Evolutionary conservation across 1,284 basidiomycete species (phyloP), one percentile per base, ranked within the genome.

Genomic region (Amylostereum areolatum): DNA sequence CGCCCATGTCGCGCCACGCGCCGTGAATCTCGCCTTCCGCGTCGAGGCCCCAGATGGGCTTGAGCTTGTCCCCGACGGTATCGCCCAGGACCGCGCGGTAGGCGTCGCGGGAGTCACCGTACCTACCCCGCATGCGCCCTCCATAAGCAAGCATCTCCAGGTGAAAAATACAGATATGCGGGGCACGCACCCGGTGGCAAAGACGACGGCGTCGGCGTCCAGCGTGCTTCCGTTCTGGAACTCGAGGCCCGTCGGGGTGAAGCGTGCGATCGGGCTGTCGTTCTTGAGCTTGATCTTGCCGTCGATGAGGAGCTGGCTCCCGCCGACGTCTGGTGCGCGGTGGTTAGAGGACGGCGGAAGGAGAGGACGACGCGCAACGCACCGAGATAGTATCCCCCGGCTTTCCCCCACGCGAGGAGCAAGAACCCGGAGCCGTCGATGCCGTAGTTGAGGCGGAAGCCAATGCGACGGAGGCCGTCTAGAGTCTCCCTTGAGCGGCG

Each of bases 281-380:
- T 74, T 81, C 65, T 89, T 86, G 44, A 90, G 66, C 62, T 87
- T 87, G 66, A 91, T 88, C 59, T 84, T 81, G 29, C 81, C 79
- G 50, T 87, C 81, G 29, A 80, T 72, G 56, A 90, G 78, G 50
- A 79, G 63, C 59, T 83, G 74, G 50, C 78, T 80, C 25, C 75
- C 80, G 48, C 85, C 88, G 34, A 78, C 77, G 52, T 87, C 83
- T 67, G 53, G 9, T 35, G 18, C 46, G 33, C 29, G 42, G 36
- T 11, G 9, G 25, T 28, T 32, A 46, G 36, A 46, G 36, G 44
- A 8, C n/a, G n/a, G n/a, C n/a, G n/a, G n/a, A n/a, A n/a, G n/a
- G n/a, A n/a, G n/a, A n/a, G n/a, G n/a, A n/a, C n/a, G n/a, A n/a
- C n/a, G n/a, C n/a, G 41, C 37, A 10, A 52, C 58, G 56, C 51